Base-by-base conservation (phyloP, 176 grass and related monocot genomes). In the Saccharum officinarum region DNA sequence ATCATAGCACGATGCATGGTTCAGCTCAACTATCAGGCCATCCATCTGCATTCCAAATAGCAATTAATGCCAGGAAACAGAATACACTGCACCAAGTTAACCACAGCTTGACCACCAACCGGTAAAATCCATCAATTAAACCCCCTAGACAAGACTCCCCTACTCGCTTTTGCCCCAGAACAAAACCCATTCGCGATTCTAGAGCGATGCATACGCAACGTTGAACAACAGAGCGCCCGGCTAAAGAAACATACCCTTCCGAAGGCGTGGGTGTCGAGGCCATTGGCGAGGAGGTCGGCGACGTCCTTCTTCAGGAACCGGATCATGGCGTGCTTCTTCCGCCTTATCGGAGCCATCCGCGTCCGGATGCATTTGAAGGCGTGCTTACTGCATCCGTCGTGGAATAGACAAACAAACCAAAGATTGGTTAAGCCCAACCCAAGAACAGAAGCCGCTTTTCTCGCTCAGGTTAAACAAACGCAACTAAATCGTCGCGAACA, bases 241-340 rank as follows among this genome's bases (percentile, higher is more conserved):
- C 46, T 28, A 10, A 23, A 80, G 1, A 36, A 83, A 81, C 39
- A 23, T 76, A 98, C 94, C 88, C 97, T 71, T 89, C 76, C 81
- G 25, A 92, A 99, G 65, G 97, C 97, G 86, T 90, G 88, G 45
- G 31, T 77, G 60, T 91, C 92, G 34, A 87, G 93, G 79, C 88
- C 88, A 70, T 89, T 86, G 83, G 92, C 80, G 86, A 99, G 57
- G 79, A 99, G 92, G 36, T 99, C 93, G 50, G 94, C 97, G 14
- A 99, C 85, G 75, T 99, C 97, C 83, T 95, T 94, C 86, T 90
- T 99, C 78, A 97, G 31, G 92, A 96, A 94, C 7, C 97, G 59
- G 69, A 97, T 67, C 89, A 92, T 86, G 23, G 92, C 94, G 84
- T 88, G 81, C 66, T 99, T 94, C 94, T 94, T 99, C 84, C 89